Evolutionary conservation across 768 basidiomycete species (phyloP).

Genomic region (Collybia nuda): DNA sequence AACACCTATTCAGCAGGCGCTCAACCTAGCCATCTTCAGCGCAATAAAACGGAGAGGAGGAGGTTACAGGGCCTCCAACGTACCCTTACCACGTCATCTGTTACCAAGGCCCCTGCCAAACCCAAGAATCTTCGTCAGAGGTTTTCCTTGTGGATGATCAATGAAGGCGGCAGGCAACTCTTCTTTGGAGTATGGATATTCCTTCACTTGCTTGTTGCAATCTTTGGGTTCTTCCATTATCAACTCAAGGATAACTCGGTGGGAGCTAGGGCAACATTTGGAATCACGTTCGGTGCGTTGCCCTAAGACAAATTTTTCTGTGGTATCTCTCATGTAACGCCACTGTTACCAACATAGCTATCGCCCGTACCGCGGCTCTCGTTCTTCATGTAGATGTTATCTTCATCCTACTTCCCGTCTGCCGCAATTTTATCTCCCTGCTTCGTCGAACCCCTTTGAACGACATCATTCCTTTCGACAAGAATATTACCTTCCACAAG

Average conservation of each 20-base stretch:
- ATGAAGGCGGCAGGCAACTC: slow-evolving; percentile 78
- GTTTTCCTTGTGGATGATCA: slow-evolving; percentile 87
- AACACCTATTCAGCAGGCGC: slow-evolving; percentile 24
- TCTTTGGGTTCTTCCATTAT: slow-evolving; percentile 79
- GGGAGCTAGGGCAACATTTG: slow-evolving; percentile 68
- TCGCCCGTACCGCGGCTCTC: slow-evolving; percentile 86
- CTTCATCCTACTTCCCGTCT: slow-evolving; percentile 93
- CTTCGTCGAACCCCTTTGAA: slow-evolving; percentile 85
- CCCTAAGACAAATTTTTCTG: slow-evolving; percentile 33
- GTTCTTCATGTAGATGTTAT: slow-evolving; percentile 89
- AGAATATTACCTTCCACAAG: slow-evolving; percentile 90
- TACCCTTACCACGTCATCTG: slow-evolving; percentile 37
- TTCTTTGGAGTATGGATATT: slow-evolving; percentile 83
- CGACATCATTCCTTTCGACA: slow-evolving; percentile 88
- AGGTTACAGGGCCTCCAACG: slow-evolving; percentile 86
- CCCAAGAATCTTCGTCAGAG: slow-evolving; percentile 42
- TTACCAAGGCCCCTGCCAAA: slow-evolving; percentile 25
- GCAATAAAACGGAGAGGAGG: slow-evolving; percentile 84
- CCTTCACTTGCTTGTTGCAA: slow-evolving; percentile 76
- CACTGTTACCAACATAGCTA: slow-evolving; percentile 50
- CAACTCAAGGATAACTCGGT: slow-evolving; percentile 74
- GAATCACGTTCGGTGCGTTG: slow-evolving; percentile 70
- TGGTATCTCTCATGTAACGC: slow-evolving; percentile 18
- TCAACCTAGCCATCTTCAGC: slow-evolving; percentile 56
- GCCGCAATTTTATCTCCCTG: slow-evolving; percentile 91